A percentile compares a stretch with the other conserved stretches of the same genome.
Evolutionary conservation across 345 rosid species (phyloP).

Genomic region (Citrus trifoliata): DNA sequence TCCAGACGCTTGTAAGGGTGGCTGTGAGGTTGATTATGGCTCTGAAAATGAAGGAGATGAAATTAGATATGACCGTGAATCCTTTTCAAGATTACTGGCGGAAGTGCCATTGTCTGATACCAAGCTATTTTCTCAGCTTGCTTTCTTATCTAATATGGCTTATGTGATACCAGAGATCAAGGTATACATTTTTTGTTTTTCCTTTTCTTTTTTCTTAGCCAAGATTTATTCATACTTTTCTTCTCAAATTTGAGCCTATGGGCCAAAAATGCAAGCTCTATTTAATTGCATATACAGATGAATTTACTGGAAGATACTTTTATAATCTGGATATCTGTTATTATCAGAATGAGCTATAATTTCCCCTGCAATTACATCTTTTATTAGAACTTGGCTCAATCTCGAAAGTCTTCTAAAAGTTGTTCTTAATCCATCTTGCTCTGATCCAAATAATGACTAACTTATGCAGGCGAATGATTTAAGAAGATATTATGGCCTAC

Average conservation of each 20-base stretch:
- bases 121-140: slow-evolving; percentile 68
- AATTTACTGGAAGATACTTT: background rate
- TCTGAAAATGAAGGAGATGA: slow-evolving; percentile 35
- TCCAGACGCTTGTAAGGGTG: slow-evolving; percentile 35
- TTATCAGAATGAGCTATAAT: background rate
- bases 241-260: background rate
- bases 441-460: background rate
- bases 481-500: slow-evolving; percentile 57
- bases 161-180: slow-evolving; percentile 69
- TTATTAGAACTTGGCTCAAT: background rate
- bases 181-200: slow-evolving; percentile 26
- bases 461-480: slow-evolving; percentile 48
- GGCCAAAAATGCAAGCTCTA: background rate
- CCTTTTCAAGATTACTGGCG: slow-evolving; percentile 52
- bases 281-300: background rate
- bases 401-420: background rate
- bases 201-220: background rate
- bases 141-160: slow-evolving; percentile 83
- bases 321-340: background rate
- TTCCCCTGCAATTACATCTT: background rate
- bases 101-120: slow-evolving; percentile 61
- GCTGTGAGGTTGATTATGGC: slow-evolving; percentile 49
- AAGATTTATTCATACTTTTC: background rate
- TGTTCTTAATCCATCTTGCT: background rate
- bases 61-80: slow-evolving; percentile 34